Evolutionary conservation across 2,329 filamentous ascomycete genomes (phyloP).

Genomic region (Pyricularia sp.): DNA sequence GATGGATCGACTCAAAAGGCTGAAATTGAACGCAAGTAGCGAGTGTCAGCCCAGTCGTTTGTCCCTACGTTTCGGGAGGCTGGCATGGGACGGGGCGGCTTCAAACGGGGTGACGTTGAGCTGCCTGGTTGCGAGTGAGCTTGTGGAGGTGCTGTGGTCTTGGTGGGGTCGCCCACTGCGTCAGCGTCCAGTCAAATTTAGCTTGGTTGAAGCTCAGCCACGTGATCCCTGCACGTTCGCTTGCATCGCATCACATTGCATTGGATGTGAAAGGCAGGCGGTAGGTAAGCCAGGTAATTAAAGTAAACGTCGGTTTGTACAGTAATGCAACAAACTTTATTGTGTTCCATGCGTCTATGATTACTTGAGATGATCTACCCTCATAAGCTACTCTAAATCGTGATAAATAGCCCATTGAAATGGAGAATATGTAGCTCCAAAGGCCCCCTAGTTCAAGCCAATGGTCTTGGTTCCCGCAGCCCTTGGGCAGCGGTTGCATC

Average conservation of each 20-base stretch:
- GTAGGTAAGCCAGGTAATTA: no score
- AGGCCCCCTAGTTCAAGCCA: neutral
- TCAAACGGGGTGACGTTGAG: conserved; percentile 1
- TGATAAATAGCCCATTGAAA: neutral
- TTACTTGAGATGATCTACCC: neutral
- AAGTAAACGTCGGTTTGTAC: neutral
- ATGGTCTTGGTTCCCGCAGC: neutral
- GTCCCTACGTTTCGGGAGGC: neutral
- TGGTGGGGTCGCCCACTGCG: conserved; percentile 4
- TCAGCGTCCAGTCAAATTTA: conserved; percentile 1
- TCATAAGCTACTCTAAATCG: neutral
- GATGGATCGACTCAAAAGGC: neutral
- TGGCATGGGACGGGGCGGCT: neutral
- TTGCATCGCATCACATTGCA: neutral
- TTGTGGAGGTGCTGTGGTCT: neutral
- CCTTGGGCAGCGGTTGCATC: neutral
- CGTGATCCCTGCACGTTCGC: neutral
- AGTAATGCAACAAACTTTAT: neutral
- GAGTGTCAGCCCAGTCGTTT: neutral
- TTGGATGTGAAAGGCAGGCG: neutral
- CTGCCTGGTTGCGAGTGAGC: neutral
- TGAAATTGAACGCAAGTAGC: neutral
- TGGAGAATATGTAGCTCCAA: neutral
- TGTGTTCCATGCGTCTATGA: neutral
- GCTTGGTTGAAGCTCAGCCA: neutral